Base-by-base conservation (phyloP, 345 rosid genomes). In the Rhodamnia argentea region DNA sequence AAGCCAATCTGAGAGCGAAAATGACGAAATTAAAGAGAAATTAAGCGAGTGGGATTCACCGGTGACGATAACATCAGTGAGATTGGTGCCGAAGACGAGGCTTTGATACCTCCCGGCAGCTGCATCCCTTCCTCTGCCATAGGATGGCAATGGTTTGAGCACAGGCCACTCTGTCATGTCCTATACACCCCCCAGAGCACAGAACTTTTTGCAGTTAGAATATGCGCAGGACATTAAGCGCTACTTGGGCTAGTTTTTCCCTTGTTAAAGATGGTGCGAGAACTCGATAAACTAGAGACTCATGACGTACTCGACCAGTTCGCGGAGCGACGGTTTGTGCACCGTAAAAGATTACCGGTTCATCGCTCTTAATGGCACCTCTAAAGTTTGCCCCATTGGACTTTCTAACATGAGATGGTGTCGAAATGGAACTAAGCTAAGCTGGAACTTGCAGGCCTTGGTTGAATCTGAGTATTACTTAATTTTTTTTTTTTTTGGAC, bases 81-180 rank as follows among this genome's bases (percentile, higher is more conserved):
- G 98, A 87, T 96, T 95, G 27, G 96, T 93, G 57, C 99, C 99
- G 50, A 92, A 96, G 59, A 96, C 86, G 70, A 96, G 94, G 89
- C 99, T 96, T 54, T 92, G 89, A 83, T 87, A 96, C 82, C 99
- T 94, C 86, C 99, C 99, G 1, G 89, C 98, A 2, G 96, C 91
- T 18, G 98, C 96, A 47, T 96, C 99, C 87, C 99, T 94, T 54
- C 99, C 98, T 90, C 99, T 76, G 58, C 99, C 99, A 62, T 96
- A 96, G 1, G 98, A 96, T 62, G 99, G 99, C 84, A 96, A 89
- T 54, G 99, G 93, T 83, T 92, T 93, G 87, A 93, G 58, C 90
- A 87, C 90, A 2, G 96, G 96, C 92, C 94, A 96, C 87, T 94
- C 98, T 6, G 90, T 89, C 37, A 93, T 51, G 52, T 96, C 96